Evolutionary conservation across 2,329 filamentous ascomycete species (phyloP), one percentile per base, ranked within the genome.

Genomic region (Aureobasidium vineae): DNA sequence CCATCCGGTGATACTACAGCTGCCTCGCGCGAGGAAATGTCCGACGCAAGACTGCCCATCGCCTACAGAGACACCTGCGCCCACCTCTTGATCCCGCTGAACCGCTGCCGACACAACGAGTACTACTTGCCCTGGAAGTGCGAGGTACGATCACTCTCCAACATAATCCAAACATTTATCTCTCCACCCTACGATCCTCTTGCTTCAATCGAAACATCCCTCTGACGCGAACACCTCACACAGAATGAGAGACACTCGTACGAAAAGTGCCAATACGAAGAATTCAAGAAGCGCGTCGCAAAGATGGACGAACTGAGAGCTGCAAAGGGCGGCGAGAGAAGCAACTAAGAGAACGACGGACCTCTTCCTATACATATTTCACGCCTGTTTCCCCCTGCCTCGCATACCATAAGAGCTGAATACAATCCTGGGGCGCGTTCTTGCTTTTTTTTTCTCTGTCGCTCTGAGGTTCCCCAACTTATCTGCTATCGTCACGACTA

Each of bases 81-180:
- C 70, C 88, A 95, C 80, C 89, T 99, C 54, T 84, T 98, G 69
- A 97, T 98, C 70, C 95, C 95, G 19, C 85, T 99, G 73, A 99
- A 99, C 83, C 90, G 90, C 76, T 99, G 95, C 85, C 92, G 95
- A 69, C 86, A 87, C 80, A 89, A 96, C 73, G 90, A 92, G 70
- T 98, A 90, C 83, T 99, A 97, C 79, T 82, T 97, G 74, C 93
- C 93, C 21, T 99, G 95, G 95, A 97, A 96, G 85, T 99, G 95
- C 80, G 87, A 91, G 86, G 95, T 98, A 85, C 47, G 33, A 41
- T 50, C 2, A 49, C 15, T 28, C 59, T 15, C 19, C 3, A 11
- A 2, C 5, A 3, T 53, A 33, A 23, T 19, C 26, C 13, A 31
- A 3, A 23, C 23, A 28, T 19, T 5, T 16, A 13, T 8, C 6